These are phyloP conservation scores for Oropetium thomaeum DNA, from an alignment of 176 grass and related monocot species.

Conservation along the genomic window DNA sequence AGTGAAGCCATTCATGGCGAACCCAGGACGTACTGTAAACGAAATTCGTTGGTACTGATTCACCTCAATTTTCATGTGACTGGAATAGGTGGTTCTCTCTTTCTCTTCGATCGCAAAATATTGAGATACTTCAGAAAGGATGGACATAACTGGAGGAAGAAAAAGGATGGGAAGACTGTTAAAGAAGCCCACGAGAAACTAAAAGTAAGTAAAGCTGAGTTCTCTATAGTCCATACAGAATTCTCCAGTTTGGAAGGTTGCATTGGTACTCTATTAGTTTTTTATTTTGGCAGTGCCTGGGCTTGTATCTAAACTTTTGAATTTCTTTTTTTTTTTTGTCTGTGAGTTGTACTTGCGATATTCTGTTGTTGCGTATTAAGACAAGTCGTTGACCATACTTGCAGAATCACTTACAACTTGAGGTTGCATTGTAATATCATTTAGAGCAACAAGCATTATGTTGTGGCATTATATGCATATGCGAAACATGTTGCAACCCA, in stretches of 20 bases:
- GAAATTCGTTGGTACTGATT: slow-evolving; percentile 15
- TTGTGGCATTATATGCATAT: neutral
- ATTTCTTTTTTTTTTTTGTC: too few species aligned
- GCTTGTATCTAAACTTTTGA: neutral
- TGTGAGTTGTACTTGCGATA: neutral
- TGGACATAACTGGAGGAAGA: slow-evolving; percentile 80
- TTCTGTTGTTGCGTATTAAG: neutral
- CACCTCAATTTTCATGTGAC: slow-evolving; percentile 13
- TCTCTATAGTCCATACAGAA: neutral
- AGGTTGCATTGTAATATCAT: neutral
- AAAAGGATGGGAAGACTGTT: slow-evolving; percentile 75
- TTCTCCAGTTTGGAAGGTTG: neutral
- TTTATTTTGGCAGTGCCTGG: slow-evolving; percentile 18
- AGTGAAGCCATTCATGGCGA: neutral
- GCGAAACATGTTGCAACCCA: slow-evolving; percentile 3
- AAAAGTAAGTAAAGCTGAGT: slow-evolving; percentile 51
- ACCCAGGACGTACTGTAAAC: neutral
- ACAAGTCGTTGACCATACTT: neutral
- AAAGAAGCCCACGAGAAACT: slow-evolving; percentile 82
- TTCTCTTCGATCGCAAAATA: slow-evolving; percentile 72
- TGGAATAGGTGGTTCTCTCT: slow-evolving; percentile 61
- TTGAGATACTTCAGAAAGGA: slow-evolving; percentile 79
- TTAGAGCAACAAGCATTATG: neutral
- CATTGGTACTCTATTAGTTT: neutral
- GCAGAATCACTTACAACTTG: neutral